Conservation (phyloP, 2,329 filamentous ascomycete species). For the Alternaria burnsii region DNA sequence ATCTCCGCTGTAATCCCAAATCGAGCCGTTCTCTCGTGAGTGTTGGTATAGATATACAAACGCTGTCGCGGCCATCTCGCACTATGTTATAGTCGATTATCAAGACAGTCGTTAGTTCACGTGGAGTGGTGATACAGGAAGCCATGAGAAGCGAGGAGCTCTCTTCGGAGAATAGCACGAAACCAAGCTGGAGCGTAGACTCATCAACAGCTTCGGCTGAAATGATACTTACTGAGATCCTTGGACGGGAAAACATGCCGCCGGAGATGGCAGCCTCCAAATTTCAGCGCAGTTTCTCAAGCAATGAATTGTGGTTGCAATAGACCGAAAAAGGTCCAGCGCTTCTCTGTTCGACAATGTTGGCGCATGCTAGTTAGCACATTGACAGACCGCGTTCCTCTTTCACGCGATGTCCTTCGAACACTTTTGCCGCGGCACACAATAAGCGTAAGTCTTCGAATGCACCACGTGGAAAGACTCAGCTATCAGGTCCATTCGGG, state of each 20-base stretch:
- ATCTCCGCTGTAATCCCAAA: background rate
- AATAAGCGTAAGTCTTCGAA: background rate
- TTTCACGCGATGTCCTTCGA: background rate
- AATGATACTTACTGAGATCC: background rate
- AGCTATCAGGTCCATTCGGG: background rate
- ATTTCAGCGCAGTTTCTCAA: background rate
- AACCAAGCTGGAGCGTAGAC: background rate
- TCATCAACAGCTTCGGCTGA: background rate
- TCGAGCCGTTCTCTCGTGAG: background rate
- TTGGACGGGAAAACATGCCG: background rate
- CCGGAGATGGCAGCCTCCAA: background rate
- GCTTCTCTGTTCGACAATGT: background rate
- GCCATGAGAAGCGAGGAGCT: background rate
- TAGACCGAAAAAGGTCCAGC: background rate
- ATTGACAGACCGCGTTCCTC: background rate
- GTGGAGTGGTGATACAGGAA: background rate
- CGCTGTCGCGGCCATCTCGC: background rate
- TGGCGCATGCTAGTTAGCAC: background rate
- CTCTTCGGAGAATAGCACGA: background rate
- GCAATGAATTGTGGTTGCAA: background rate
- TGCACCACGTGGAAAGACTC: background rate
- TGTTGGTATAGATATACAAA: background rate
- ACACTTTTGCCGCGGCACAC: background rate
- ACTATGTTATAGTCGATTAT: background rate
- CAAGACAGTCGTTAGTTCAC: background rate